Evolutionary conservation across 2,329 filamentous ascomycete genomes (phyloP).

Genomic region (Sporothrix protearum): DNA sequence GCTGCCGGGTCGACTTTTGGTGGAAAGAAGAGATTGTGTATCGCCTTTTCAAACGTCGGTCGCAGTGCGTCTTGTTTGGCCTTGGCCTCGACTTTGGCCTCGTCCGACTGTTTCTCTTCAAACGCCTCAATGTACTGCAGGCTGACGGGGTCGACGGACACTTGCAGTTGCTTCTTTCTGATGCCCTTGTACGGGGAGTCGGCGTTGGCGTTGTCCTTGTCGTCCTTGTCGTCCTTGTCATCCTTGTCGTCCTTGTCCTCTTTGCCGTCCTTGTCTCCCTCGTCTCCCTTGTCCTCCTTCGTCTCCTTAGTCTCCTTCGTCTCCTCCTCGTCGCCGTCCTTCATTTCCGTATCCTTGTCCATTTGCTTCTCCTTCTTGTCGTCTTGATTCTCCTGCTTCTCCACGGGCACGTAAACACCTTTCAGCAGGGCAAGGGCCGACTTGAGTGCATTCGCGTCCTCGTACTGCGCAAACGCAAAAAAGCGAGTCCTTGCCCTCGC

Average conservation of each 20-base stretch:
- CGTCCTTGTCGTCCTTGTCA: slow-evolving; percentile 34
- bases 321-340: slow-evolving; percentile 23
- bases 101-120: slow-evolving; percentile 62
- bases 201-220: slow-evolving; percentile 37
- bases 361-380: slow-evolving; percentile 31
- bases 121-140: slow-evolving; percentile 82
- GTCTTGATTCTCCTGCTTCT: slow-evolving; percentile 61
- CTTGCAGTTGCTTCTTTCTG: slow-evolving; percentile 67
- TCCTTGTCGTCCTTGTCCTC: slow-evolving; percentile 34
- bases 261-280: slow-evolving; percentile 32
- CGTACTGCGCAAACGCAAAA: slow-evolving; percentile 95
- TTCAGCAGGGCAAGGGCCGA: slow-evolving; percentile 80
- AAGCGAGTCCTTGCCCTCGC: slow-evolving; percentile 62
- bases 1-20: slow-evolving; percentile 42
- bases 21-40: slow-evolving; percentile 72
- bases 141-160: slow-evolving; percentile 78
- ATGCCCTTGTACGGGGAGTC: slow-evolving; percentile 51
- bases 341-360: slow-evolving; percentile 36
- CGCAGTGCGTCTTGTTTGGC: slow-evolving; percentile 68
- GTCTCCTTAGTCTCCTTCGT: slow-evolving; percentile 34
- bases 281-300: not conserved
- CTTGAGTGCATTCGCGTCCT: slow-evolving; percentile 82
- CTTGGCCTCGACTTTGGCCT: slow-evolving; percentile 60
- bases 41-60: slow-evolving; percentile 61
- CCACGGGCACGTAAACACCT: slow-evolving; percentile 75